Base-by-base conservation (phyloP, 2,329 filamentous ascomycete genomes). In the Penicillium sp. region DNA sequence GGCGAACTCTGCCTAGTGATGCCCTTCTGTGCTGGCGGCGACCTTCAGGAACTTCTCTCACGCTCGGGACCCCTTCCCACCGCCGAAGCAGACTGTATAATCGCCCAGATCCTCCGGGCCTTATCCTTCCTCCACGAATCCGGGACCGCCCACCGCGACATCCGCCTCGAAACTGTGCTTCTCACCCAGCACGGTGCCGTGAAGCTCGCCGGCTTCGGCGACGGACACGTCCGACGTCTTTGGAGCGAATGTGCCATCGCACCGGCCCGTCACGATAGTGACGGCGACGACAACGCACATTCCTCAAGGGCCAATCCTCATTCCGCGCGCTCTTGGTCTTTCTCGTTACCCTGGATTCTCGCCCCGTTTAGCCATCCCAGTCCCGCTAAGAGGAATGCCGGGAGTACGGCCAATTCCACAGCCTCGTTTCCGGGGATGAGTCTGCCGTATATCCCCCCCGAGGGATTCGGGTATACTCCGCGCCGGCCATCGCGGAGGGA, bases 81-180 rank as follows among this genome's bases (percentile, higher is more conserved):
- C 24, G 79, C 84, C 59, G 92, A 96, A 74, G 91, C 91, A 59
- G 91, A 96, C 73, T 96, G 91, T 76, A 92, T 92, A 75, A 93
- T 96, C 80, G 92, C 95, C 77, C 92, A 75, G 54, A 63, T 75
- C 24, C 57, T 74, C 24, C 64, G 68, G 2, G 73, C 67, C 0
- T 50, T 74, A 4, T 52, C 60, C 1, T 74, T 96, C 71, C 91
- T 98, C 35, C 94, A 97, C 71, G 84, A 87, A 2, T 82, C 91
- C 31, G 89, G 89, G 46, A 92, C 96, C 69, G 93, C 97, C 0
- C 94, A 98, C 74, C 89, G 94, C 50, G 93, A 97, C 70, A 85
- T 98, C 67, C 97, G 96, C 72, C 92, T 94, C 0, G 93, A 97
- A 69, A 97, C 97, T 64, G 95, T 97, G 46, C 82, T 98, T 0